These are phyloP conservation scores for Agarophyton chilense DNA, from an alignment of 23 red algal genomes.

Conservation along the genomic window DNA sequence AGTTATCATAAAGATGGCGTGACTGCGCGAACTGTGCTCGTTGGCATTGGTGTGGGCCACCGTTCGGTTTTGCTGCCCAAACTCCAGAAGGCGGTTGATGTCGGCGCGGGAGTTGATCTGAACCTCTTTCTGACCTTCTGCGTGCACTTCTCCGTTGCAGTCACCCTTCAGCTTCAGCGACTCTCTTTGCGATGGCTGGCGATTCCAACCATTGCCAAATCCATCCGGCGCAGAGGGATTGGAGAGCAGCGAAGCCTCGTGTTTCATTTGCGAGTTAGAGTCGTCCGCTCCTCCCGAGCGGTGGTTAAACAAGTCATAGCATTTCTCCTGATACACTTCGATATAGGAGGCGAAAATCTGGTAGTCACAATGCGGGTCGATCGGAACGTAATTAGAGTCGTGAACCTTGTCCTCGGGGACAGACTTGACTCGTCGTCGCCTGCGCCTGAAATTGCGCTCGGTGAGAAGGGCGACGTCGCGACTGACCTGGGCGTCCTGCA, in stretches of 20 bases:
- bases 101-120: conserved; percentile 42
- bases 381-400: conserved; percentile 44
- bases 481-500: conserved; percentile 39
- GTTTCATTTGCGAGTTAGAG: neutral
- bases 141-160: conserved; percentile 24
- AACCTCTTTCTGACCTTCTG: conserved; percentile 42
- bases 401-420: conserved; percentile 8
- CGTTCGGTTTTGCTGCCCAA: conserved; percentile 67
- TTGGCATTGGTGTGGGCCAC: conserved; percentile 81
- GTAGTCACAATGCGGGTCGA: conserved; percentile 42
- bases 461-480: conserved; percentile 41
- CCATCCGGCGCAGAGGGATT: neutral
- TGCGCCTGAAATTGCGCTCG: neutral
- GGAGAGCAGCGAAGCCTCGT: neutral
- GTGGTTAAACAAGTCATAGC: conserved; percentile 77
- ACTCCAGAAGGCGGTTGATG: conserved; percentile 61
- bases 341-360: conserved; percentile 48
- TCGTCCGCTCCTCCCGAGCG: neutral
- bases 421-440: neutral
- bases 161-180: conserved; percentile 48
- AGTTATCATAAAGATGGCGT: conserved; percentile 85
- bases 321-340: conserved; percentile 87
- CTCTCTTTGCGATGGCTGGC: neutral
- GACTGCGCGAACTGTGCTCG: conserved; percentile 79
- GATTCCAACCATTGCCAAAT: neutral